Evolutionary conservation across 2,329 filamentous ascomycete genomes (phyloP).

Genomic region (Calonectria pauciramosa): DNA sequence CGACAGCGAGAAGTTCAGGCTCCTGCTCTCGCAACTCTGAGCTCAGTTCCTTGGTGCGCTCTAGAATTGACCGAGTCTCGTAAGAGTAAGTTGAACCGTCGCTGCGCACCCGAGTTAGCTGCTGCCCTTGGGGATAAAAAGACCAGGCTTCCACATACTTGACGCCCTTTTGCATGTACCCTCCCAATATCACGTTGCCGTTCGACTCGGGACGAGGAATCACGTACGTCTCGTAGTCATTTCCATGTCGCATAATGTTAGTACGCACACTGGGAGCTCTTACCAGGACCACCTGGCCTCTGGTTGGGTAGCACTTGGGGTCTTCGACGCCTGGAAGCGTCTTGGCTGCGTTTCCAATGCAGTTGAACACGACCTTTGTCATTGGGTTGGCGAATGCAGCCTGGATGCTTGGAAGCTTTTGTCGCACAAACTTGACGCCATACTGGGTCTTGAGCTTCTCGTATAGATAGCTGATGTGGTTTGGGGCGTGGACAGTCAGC

Average conservation of each 20-base stretch:
- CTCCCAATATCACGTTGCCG: constrained; percentile 52
- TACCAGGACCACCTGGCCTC: constrained; percentile 55
- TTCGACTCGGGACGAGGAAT: constrained; percentile 55
- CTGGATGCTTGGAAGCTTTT: constrained; percentile 45
- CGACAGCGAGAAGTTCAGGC: constrained; percentile 50
- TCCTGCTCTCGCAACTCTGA: constrained; percentile 43
- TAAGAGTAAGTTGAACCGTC: constrained; percentile 52
- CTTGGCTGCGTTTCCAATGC: constrained; percentile 51
- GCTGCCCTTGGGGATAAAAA: neutral
- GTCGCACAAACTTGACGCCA: constrained; percentile 50
- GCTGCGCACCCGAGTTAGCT: constrained; percentile 28
- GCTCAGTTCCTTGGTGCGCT: constrained; percentile 50
- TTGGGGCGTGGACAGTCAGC: constrained; percentile 54
- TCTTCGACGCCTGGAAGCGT: constrained; percentile 54
- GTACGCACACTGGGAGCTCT: constrained; percentile 49
- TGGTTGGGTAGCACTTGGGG: constrained; percentile 55
- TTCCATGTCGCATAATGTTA: constrained; percentile 56
- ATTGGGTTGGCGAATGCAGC: constrained; percentile 43
- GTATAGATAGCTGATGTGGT: constrained; percentile 52
- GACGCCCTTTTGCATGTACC: constrained; percentile 55
- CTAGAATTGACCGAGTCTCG: constrained; percentile 55
- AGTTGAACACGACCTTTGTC: constrained; percentile 52
- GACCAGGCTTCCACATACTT: constrained; percentile 39
- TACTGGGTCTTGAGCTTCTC: constrained; percentile 42
- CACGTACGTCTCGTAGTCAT: constrained; percentile 56